Conservation (phyloP, 345 rosid genomes). For the Sonneratia caseolaris region DNA sequence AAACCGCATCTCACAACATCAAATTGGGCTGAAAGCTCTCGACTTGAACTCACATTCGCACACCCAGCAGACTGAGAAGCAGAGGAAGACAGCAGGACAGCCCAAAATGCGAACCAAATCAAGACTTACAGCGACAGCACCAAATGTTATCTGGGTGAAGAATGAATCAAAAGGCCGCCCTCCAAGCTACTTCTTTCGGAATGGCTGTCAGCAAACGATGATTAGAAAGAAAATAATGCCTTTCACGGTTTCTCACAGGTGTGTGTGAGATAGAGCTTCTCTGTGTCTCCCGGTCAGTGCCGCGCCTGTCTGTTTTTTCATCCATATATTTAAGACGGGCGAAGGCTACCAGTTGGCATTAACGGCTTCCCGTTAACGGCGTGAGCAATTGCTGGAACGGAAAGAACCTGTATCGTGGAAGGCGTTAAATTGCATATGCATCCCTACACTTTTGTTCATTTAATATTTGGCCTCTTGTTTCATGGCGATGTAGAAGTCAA, state of each 20-base stretch:
- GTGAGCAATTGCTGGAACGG: not conserved
- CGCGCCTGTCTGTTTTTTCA: not conserved
- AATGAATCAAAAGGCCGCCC: not conserved
- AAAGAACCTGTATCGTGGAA: not conserved
- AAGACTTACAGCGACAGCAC: not conserved
- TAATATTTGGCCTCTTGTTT: not conserved
- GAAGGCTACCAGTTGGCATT: slow-evolving; percentile 8
- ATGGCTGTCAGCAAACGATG: not conserved
- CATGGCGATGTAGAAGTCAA: not conserved
- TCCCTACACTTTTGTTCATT: not conserved
- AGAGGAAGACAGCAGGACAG: not conserved
- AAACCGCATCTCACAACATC: not conserved
- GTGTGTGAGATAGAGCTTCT: not conserved
- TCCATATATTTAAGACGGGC: not conserved
- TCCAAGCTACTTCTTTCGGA: not conserved
- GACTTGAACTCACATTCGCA: not conserved
- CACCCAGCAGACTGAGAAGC: not conserved
- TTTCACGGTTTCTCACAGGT: not conserved
- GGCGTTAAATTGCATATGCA: not conserved
- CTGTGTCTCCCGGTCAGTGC: slow-evolving; percentile 6
- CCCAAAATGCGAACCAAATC: not conserved
- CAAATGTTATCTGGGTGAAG: not conserved
- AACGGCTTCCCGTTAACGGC: slow-evolving; percentile 1
- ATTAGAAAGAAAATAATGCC: not conserved
- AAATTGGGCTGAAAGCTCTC: not conserved